Percentiles rank a stretch among this genome's conserved stretches.
phyloP scores from a whole-genome alignment of 257 asterid species.

The Solanum verrucosum region DNA sequence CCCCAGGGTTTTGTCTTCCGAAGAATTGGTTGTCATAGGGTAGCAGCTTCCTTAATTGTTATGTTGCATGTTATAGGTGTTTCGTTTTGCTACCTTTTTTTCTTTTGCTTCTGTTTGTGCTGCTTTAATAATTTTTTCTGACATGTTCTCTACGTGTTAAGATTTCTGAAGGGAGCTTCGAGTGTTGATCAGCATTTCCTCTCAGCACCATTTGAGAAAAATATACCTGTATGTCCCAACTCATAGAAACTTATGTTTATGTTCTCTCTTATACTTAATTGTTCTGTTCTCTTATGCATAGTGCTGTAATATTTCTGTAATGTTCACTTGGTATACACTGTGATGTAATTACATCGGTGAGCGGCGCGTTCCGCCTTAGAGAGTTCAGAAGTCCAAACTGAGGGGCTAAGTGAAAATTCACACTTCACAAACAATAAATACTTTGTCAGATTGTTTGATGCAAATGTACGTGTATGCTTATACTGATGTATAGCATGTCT shows the following conservation, averaged over 20 bases:
- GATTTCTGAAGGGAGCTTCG: conserved; percentile 96
- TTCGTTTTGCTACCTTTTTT: background rate
- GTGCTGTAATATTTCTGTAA: background rate
- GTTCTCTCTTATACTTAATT: background rate
- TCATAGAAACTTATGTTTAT: background rate
- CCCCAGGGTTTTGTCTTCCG: background rate
- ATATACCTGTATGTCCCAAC: conserved; percentile 63
- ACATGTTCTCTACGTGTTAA: conserved; percentile 20
- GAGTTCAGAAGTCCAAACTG: background rate
- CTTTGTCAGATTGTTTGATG: background rate
- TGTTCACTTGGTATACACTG: background rate
- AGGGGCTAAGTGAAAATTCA: background rate
- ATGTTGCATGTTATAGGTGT: background rate
- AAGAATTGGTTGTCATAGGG: background rate
- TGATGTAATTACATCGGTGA: background rate
- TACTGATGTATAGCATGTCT: background rate
- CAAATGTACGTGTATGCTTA: background rate
- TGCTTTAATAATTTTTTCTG: conserved; percentile 3
- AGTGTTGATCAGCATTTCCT: conserved; percentile 84
- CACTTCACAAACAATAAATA: background rate
- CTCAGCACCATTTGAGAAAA: conserved; percentile 71
- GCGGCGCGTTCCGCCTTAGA: background rate
- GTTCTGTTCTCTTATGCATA: background rate
- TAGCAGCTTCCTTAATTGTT: background rate
- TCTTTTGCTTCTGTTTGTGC: background rate